Conservation (phyloP, 345 rosid species). For the Turritis glabra region DNA sequence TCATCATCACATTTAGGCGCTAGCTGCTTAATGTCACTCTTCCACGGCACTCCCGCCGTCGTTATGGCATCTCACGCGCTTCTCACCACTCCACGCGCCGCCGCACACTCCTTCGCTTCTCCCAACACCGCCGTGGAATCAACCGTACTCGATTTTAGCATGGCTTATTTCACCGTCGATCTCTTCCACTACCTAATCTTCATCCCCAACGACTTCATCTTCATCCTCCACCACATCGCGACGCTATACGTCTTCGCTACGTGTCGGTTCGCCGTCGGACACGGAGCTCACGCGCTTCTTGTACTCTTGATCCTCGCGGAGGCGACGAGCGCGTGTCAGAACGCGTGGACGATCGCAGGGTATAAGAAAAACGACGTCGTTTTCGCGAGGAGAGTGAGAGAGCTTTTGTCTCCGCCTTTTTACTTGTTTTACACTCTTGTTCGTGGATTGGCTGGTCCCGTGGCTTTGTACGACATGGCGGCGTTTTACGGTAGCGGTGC, state of each 20-base stretch:
- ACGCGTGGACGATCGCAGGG: conserved; percentile 61
- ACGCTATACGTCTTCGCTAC: conserved; percentile 71
- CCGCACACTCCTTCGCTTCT: conserved; percentile 45
- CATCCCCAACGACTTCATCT: conserved; percentile 63
- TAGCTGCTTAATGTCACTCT: conserved; percentile 70
- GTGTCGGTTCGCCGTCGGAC: conserved; percentile 57
- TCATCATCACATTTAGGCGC: conserved; percentile 58
- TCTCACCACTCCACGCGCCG: conserved; percentile 16
- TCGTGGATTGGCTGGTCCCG: conserved; percentile 70
- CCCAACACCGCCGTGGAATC: conserved; percentile 55
- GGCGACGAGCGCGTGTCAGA: conserved; percentile 79
- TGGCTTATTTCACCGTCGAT: conserved; percentile 73
- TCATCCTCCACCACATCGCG: conserved; percentile 84
- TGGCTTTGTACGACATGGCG: conserved; percentile 54
- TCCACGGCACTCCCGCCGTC: conserved; percentile 81
- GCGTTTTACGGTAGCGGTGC: conserved; percentile 47
- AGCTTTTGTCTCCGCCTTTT: conserved; percentile 53
- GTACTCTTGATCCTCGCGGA: conserved; percentile 69
- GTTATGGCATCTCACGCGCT: conserved; percentile 53
- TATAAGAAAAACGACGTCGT: conserved; percentile 45
- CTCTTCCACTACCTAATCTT: conserved; percentile 69
- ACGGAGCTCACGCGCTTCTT: conserved; percentile 66
- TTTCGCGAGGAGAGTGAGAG: conserved; percentile 48
- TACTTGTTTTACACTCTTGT: conserved; percentile 57
- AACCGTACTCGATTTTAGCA: conserved; percentile 72